Evolutionary conservation across 179 eudicot genomes (phyloP), one percentile per base, ranked within the genome.

Genomic region (Monotropa hypopitys): DNA sequence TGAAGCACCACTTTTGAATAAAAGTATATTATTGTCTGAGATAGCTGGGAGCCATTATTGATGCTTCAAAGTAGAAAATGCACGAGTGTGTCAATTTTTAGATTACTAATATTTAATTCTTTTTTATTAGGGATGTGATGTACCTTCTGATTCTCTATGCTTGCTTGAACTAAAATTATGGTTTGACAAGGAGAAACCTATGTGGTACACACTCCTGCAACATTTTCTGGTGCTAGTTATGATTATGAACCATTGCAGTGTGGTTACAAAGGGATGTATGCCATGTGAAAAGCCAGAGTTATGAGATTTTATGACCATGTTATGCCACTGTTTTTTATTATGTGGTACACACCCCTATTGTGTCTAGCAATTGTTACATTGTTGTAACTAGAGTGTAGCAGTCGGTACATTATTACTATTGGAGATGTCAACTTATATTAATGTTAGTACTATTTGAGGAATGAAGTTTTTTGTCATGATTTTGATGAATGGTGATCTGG

Each of bases 1-100:
- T 80, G 89, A 85, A 57, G 87, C 87, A 33, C 84, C 89, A 11
- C 76, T 87, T 56, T 12, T 28, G 33, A 88, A 84, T 46, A 89
- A 87, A 84, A 89, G 92, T 87, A 70, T 46, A n/a, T 38, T 51
- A 1, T 67, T 73, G 51, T 53, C 5, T 40, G 32, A 38, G 57
- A 46, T 43, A 42, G 13, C 18, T 18, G 15, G 45, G 71, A 46
- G 9, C 72, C 49, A 32, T 35, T 74, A 15, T 74, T 50, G 40
- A 62, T 4, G 11, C 23, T 32, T 28, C 70, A 7, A 32, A 1
- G 45, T 50, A 49, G 59, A 26, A 28, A 70, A 16, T 49, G 20
- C 26, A 35, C 49, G 57, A 42, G 46, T 23, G 40, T 26, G 42
- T 45, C 67, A 61, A 5, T 59, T 59, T 11, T 32, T 30, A 28